Evolutionary conservation across 148 eudicot genomes (phyloP).

Genomic region (Beta vulgaris): DNA sequence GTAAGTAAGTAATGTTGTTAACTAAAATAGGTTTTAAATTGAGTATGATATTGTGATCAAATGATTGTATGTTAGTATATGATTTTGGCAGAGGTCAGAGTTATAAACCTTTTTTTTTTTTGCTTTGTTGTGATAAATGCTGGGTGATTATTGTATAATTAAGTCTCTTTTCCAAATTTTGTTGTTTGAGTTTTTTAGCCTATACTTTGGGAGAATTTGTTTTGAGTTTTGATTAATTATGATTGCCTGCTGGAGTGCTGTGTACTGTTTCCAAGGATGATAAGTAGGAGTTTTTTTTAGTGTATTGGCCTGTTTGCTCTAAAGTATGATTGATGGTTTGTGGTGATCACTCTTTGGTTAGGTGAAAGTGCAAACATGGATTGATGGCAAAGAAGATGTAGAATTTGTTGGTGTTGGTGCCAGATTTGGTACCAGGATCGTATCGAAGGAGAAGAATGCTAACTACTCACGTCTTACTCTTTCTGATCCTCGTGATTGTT

Average conservation of each 20-base stretch:
- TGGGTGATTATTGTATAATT: neutral
- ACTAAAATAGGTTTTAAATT: neutral
- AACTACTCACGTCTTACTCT: constrained; percentile 48
- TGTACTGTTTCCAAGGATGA: neutral
- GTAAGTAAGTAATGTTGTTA: neutral
- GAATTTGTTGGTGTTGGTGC: constrained; percentile 92
- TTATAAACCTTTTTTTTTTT: neutral
- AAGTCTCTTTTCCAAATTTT: neutral
- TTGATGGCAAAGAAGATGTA: constrained; percentile 56
- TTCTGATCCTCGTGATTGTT: constrained; percentile 76
- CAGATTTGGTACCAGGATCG: constrained; percentile 68
- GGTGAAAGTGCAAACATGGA: constrained; percentile 95
- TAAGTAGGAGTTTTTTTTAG: neutral
- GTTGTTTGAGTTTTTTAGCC: neutral
- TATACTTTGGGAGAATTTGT: neutral
- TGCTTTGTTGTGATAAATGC: constrained; percentile 4
- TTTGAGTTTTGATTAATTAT: neutral
- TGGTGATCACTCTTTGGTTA: constrained; percentile 22
- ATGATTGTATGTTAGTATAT: neutral
- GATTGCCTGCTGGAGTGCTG: neutral
- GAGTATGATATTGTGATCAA: neutral
- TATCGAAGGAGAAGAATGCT: constrained; percentile 76
- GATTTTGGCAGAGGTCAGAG: constrained; percentile 2
- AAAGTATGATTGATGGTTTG: neutral
- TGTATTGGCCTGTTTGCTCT: neutral